phyloP scores from a whole-genome alignment of 257 asterid species.

The Gentiana macrophylla region DNA sequence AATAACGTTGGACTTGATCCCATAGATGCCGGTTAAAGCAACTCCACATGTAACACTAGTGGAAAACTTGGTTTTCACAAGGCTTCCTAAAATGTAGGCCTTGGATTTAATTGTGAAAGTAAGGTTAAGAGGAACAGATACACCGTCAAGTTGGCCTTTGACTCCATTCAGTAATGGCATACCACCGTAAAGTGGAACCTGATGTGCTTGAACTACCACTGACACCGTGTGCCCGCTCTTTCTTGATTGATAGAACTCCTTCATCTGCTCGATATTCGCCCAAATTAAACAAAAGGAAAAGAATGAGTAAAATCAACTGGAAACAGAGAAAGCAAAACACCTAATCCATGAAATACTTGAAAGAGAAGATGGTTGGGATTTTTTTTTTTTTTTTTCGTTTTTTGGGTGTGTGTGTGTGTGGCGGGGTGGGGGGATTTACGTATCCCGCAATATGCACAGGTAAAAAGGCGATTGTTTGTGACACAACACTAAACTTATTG shows the following conservation, averaged over 20 bases:
- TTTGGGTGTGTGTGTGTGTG: no score
- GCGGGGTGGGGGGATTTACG: no score
- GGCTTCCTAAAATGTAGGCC: constrained; percentile 68
- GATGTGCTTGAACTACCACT: constrained; percentile 46
- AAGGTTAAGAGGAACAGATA: constrained; percentile 55
- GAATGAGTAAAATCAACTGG: no score
- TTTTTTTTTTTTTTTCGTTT: no score
- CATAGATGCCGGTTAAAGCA: constrained; percentile 39
- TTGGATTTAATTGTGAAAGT: constrained; percentile 61
- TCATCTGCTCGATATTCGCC: constrained; percentile 30
- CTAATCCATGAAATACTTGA: no score
- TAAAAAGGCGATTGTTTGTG: no score
- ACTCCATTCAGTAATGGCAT: constrained; percentile 36
- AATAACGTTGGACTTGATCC: constrained; percentile 35
- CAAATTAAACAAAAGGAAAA: constrained; percentile 1
- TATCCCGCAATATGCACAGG: no score
- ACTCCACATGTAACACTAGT: constrained; percentile 33
- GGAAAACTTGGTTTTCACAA: constrained; percentile 64
- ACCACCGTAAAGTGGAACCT: constrained; percentile 88
- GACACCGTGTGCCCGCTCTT: constrained; percentile 47
- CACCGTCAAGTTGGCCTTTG: constrained; percentile 26
- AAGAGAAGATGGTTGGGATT: no score
- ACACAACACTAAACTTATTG: no score
- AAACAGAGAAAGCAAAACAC: not conserved
- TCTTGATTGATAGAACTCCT: constrained; percentile 54